Percentiles rank a stretch among this genome's conserved stretches.
phyloP scores from a whole-genome alignment of 192 early-diverging fungal species.

The Kappamyces sp. region DNA sequence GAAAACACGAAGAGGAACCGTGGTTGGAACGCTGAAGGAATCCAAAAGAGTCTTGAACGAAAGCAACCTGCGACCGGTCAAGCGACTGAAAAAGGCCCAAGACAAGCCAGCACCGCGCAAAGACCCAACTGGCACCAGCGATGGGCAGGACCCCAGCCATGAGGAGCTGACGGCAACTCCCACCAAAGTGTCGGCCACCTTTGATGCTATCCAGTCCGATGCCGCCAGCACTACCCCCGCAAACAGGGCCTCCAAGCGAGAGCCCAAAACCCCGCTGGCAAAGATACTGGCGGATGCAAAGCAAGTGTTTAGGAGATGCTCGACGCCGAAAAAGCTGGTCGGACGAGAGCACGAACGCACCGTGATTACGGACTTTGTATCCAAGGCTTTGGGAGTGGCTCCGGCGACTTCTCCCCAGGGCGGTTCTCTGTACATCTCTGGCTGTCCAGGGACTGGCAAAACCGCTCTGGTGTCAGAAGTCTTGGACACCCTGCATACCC shows the following conservation, averaged over 20 bases:
- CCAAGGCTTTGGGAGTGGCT: neutral
- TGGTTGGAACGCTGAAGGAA: too few relatives aligned
- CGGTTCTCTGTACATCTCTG: slow-evolving; percentile 69
- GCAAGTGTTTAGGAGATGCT: slow-evolving; percentile 54
- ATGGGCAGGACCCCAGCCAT: too few relatives aligned
- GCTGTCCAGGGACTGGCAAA: slow-evolving; percentile 92
- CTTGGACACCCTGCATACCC: slow-evolving; percentile 11
- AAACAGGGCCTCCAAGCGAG: slow-evolving; percentile 10
- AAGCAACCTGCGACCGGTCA: too few relatives aligned
- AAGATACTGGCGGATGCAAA: slow-evolving; percentile 54
- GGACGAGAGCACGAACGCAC: slow-evolving; percentile 57
- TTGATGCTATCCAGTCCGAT: too few relatives aligned
- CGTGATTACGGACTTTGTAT: slow-evolving; percentile 47
- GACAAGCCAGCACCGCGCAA: too few relatives aligned
- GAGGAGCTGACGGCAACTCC: too few relatives aligned
- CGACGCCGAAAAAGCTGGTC: slow-evolving; percentile 55
- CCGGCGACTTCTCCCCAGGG: slow-evolving; percentile 35
- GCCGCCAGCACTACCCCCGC: too few relatives aligned
- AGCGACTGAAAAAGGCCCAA: too few relatives aligned
- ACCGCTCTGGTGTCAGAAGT: slow-evolving; percentile 74
- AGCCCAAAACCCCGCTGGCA: slow-evolving; percentile 16
- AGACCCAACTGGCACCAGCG: too few relatives aligned
- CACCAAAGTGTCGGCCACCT: too few relatives aligned
- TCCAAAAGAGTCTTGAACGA: too few relatives aligned
- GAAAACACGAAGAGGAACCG: too few relatives aligned